A percentile compares a stretch with the other conserved stretches of the same genome.
Conservation (phyloP, 495 filamentous ascomycete genomes). For the Neurospora sp. region DNA sequence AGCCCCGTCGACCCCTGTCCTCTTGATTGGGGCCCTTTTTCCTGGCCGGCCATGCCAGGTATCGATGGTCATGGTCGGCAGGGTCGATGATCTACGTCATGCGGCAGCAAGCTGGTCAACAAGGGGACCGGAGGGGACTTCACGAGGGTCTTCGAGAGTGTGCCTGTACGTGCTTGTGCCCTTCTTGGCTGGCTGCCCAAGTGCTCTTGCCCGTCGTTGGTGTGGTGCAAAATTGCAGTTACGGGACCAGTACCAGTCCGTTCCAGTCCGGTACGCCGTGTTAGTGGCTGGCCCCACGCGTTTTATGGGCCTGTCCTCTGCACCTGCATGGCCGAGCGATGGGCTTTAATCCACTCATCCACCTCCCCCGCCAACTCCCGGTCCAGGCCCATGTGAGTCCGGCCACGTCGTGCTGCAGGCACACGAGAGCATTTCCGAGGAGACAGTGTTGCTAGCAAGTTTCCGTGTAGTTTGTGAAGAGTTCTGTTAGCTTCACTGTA, state of each 20-base stretch:
- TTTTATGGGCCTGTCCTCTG: neutral
- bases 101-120: neutral
- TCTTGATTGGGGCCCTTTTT: neutral
- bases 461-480: neutral
- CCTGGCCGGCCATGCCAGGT: neutral
- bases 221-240: neutral
- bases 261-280: neutral
- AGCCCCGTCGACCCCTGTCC: neutral
- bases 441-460: neutral
- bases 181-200: neutral
- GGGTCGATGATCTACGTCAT: constrained; percentile 5
- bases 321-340: neutral
- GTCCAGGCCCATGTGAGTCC: neutral
- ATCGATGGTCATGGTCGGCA: neutral
- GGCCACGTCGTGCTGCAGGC: neutral
- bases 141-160: neutral
- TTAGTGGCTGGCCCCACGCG: neutral
- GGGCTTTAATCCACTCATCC: neutral
- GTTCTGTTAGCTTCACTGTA: neutral
- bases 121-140: neutral
- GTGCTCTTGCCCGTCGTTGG: neutral
- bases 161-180: neutral
- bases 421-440: neutral
- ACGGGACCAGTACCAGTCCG: neutral
- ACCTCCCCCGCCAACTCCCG: neutral